phyloP scores from a whole-genome alignment of 768 basidiomycete genomes.

The Lepiota subincarnata region DNA sequence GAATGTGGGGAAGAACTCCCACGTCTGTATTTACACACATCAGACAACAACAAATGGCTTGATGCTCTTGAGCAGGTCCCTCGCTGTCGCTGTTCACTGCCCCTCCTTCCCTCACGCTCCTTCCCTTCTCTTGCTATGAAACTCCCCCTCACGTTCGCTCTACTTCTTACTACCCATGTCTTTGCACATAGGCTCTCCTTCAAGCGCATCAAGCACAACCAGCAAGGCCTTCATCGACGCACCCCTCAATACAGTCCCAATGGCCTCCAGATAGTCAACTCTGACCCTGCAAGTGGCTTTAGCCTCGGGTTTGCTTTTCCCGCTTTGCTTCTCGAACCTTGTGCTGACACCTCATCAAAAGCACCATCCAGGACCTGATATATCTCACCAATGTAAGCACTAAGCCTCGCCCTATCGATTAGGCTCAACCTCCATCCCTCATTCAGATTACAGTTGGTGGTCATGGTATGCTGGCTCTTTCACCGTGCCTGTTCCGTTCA shows the following conservation, averaged over 20 bases:
- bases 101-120: slow-evolving; percentile 22
- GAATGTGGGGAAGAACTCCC: background rate
- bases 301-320: slow-evolving; percentile 38
- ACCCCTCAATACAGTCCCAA: slow-evolving; percentile 25
- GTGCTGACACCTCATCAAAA: slow-evolving; percentile 27
- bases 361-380: slow-evolving; percentile 71
- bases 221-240: slow-evolving; percentile 30
- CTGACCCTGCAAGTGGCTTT: slow-evolving; percentile 30
- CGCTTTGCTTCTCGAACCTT: background rate
- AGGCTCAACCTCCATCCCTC: slow-evolving; percentile 10
- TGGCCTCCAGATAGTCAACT: slow-evolving; percentile 31
- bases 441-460: slow-evolving; percentile 64
- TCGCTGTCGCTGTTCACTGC: slow-evolving; percentile 15
- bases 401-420: background rate
- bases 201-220: slow-evolving; percentile 37
- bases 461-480: slow-evolving; percentile 37
- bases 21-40: background rate
- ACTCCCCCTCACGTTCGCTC: slow-evolving; percentile 30
- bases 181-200: slow-evolving; percentile 42
- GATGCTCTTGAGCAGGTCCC: slow-evolving; percentile 1
- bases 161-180: slow-evolving; percentile 33
- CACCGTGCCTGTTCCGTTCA: background rate
- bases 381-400: slow-evolving; percentile 71
- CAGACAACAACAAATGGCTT: background rate
- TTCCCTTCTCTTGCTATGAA: slow-evolving; percentile 37